Evolutionary conservation across 1,139 yeast species (phyloP).

Genomic region (Meyerozyma guilliermondii): DNA sequence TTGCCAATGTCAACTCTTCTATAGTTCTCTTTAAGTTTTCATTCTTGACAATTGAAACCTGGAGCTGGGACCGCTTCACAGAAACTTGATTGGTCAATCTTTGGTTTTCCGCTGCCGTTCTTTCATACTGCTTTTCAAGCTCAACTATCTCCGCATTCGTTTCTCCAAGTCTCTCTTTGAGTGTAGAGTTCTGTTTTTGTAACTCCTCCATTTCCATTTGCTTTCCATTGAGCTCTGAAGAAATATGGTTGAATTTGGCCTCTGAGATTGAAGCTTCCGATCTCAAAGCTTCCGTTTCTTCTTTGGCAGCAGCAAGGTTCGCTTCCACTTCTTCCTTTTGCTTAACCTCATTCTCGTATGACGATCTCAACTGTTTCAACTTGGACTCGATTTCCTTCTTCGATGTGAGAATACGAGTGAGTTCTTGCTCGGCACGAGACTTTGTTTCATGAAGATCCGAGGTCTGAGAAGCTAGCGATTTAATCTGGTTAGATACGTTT

Average conservation of each 20-base stretch:
- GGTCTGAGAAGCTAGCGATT: slow-evolving; percentile 73
- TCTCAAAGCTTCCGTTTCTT: slow-evolving; percentile 68
- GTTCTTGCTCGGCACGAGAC: slow-evolving; percentile 70
- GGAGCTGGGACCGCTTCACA: slow-evolving; percentile 66
- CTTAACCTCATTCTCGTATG: slow-evolving; percentile 75
- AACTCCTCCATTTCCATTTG: slow-evolving; percentile 58
- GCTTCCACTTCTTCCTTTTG: slow-evolving; percentile 70
- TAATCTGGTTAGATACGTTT: slow-evolving; percentile 78
- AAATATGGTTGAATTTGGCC: slow-evolving; percentile 72
- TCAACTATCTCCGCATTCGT: slow-evolving; percentile 65
- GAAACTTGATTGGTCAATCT: slow-evolving; percentile 60
- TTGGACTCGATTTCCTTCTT: slow-evolving; percentile 71
- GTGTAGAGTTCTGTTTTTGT: slow-evolving; percentile 57
- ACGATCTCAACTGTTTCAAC: slow-evolving; percentile 57
- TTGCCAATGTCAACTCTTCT: slow-evolving; percentile 22
- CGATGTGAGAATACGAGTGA: slow-evolving; percentile 55
- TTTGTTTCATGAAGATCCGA: slow-evolving; percentile 66
- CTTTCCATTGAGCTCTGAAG: slow-evolving; percentile 58
- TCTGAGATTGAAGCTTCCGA: slow-evolving; percentile 77
- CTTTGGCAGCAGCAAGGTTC: slow-evolving; percentile 51
- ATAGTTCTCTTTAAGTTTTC: slow-evolving; percentile 34
- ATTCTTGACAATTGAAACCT: slow-evolving; percentile 54
- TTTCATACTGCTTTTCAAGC: slow-evolving; percentile 51
- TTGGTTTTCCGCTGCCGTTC: slow-evolving; percentile 47
- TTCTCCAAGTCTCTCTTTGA: slow-evolving; percentile 63